Evolutionary conservation across 441 rosid genomes (phyloP).

Genomic region (Gossypium schwendimanii): DNA sequence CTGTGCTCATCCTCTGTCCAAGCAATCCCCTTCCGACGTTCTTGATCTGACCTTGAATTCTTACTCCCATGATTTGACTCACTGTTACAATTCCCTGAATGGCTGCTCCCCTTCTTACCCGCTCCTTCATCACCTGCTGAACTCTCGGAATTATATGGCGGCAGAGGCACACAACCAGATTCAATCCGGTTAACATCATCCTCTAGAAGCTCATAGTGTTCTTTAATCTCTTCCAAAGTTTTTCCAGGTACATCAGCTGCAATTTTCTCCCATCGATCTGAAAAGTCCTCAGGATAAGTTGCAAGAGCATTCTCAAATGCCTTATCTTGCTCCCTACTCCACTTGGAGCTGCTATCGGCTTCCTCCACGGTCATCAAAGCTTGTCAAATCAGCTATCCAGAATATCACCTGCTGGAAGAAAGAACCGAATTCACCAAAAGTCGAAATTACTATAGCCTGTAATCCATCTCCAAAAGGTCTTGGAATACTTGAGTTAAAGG

Average conservation of each 20-base stretch:
- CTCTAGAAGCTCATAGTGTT: constrained; percentile 74
- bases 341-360: constrained; percentile 48
- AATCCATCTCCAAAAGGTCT: constrained; percentile 21
- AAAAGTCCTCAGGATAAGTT: constrained; percentile 46
- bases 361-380: constrained; percentile 69
- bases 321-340: constrained; percentile 87
- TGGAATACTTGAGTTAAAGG: constrained; percentile 9
- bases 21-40: constrained; percentile 93
- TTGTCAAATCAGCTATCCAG: constrained; percentile 19
- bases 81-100: constrained; percentile 39
- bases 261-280: constrained; percentile 83
- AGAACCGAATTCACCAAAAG: constrained; percentile 19
- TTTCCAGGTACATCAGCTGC: constrained; percentile 76
- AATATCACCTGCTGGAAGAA: constrained; percentile 18
- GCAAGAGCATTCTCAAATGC: constrained; percentile 96
- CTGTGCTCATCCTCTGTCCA: constrained; percentile 99
- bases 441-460: constrained; percentile 21
- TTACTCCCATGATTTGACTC: constrained; percentile 72
- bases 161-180: constrained; percentile 81
- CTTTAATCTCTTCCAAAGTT: constrained; percentile 69
- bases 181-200: constrained; percentile 73
- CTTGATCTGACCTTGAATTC: constrained; percentile 80
- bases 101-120: constrained; percentile 51
- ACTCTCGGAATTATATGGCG: constrained; percentile 59
- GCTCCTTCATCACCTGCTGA: constrained; percentile 62